Conservation (phyloP, 495 filamentous ascomycete genomes). For the Neurospora discreta region DNA sequence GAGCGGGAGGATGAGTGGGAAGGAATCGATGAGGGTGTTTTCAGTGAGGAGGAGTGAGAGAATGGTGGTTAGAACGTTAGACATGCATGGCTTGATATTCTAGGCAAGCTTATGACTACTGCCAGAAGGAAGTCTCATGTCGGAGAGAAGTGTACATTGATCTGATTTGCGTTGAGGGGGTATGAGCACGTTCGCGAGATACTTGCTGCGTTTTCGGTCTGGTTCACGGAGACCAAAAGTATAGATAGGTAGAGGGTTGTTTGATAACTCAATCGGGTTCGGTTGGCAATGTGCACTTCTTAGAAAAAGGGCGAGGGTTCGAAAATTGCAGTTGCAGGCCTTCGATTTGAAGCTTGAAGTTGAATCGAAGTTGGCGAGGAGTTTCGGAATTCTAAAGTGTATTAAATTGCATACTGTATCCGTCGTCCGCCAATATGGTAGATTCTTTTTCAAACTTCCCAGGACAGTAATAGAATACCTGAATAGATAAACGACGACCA, state of each 20-base stretch:
- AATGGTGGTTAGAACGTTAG: too few species aligned
- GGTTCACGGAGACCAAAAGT: too few species aligned
- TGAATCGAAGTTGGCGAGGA: background rate
- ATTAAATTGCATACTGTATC: background rate
- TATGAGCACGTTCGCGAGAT: background rate
- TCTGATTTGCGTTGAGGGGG: background rate
- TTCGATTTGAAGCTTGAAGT: background rate
- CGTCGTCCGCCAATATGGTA: too few species aligned
- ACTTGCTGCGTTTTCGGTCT: background rate
- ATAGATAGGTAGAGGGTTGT: too few species aligned
- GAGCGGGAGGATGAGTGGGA: background rate
- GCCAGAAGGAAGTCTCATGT: slow-evolving; percentile 40
- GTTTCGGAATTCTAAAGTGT: background rate
- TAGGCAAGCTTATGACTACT: slow-evolving; percentile 65
- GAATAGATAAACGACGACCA: background rate
- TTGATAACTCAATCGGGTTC: too few species aligned
- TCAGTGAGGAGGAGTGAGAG: background rate
- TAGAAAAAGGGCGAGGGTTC: background rate
- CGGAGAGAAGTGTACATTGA: background rate
- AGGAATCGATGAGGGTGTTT: background rate
- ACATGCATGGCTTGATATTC: too few species aligned
- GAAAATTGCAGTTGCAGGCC: background rate
- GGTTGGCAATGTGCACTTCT: too few species aligned
- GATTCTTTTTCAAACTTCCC: too few species aligned
- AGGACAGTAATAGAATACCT: background rate